phyloP scores from a whole-genome alignment of 352 stramenopile species.

The Pythium insidiosum region DNA sequence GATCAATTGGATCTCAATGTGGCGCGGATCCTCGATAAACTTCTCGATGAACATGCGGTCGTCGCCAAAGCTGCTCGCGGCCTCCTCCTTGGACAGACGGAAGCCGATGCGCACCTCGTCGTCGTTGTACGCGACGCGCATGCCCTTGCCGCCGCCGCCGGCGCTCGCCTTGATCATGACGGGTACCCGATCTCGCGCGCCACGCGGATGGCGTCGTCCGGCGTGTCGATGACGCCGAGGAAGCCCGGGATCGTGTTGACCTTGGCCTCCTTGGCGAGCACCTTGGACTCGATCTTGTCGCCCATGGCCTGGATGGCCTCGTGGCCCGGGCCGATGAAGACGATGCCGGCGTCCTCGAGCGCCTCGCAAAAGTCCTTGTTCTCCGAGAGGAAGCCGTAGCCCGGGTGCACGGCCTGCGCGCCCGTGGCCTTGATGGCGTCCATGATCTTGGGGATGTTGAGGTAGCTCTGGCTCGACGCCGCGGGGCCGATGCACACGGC shows the following conservation, averaged over 20 bases:
- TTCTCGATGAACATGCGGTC: slow-evolving; percentile 89
- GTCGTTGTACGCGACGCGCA: slow-evolving; percentile 93
- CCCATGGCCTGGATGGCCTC: slow-evolving; percentile 89
- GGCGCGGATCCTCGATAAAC: slow-evolving; percentile 82
- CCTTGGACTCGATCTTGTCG: slow-evolving; percentile 89
- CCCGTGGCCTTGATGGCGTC: slow-evolving; percentile 50
- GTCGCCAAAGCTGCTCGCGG: slow-evolving; percentile 86
- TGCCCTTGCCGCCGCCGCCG: slow-evolving; percentile 94
- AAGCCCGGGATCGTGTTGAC: slow-evolving; percentile 79
- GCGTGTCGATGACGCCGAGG: slow-evolving; percentile 73
- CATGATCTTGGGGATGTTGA: slow-evolving; percentile 73
- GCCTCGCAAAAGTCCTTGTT: slow-evolving; percentile 72
- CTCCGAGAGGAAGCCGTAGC: slow-evolving; percentile 89
- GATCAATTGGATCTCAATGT: slow-evolving; percentile 93
- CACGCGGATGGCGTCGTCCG: slow-evolving; percentile 38
- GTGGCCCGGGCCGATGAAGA: slow-evolving; percentile 87
- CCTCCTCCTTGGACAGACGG: slow-evolving; percentile 79
- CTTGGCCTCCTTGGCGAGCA: slow-evolving; percentile 78
- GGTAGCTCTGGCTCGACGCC: slow-evolving; percentile 65
- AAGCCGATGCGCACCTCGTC: slow-evolving; percentile 85
- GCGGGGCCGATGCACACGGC: slow-evolving; percentile 62
- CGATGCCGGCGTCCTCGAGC: slow-evolving; percentile 62
- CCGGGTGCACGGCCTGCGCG: slow-evolving; percentile 82
- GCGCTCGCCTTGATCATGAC: slow-evolving; percentile 91
- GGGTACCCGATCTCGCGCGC: slow-evolving; percentile 88